phyloP scores from a whole-genome alignment of 371 early-diverging fungal genomes.

The Rhizopus delemar region DNA sequence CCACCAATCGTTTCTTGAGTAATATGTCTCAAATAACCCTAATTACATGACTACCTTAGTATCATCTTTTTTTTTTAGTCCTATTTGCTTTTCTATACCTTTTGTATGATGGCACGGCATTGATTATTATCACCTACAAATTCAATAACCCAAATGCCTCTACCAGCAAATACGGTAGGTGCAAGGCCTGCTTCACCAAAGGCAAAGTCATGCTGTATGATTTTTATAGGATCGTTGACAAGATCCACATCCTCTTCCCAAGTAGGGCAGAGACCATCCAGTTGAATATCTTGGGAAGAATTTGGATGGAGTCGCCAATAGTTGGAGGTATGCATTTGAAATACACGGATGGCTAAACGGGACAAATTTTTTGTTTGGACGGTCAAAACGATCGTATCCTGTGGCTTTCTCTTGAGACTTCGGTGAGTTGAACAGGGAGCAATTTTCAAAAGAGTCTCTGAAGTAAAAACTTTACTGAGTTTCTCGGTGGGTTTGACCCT shows the following conservation, averaged over 20 bases:
- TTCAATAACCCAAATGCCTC: constrained; percentile 53
- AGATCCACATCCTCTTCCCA: constrained; percentile 38
- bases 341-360: constrained; percentile 41
- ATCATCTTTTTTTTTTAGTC: too few species aligned
- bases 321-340: constrained; percentile 39
- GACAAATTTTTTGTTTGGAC: constrained; percentile 39
- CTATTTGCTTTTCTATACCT: constrained; percentile 18
- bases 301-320: constrained; percentile 34
- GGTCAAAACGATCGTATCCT: constrained; percentile 19
- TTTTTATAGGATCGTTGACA: constrained; percentile 15
- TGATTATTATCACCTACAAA: constrained; percentile 45
- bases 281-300: constrained; percentile 21
- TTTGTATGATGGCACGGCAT: constrained; percentile 47
- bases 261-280: constrained; percentile 47
- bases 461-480: constrained; percentile 3
- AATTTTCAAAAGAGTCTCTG: constrained; percentile 24
- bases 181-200: constrained; percentile 33
- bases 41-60: neutral
- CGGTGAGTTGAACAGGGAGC: constrained; percentile 13
- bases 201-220: constrained; percentile 13
- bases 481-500: constrained; percentile 7
- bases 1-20: constrained; percentile 52
- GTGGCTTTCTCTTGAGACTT: constrained; percentile 18
- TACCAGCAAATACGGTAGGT: constrained; percentile 34
- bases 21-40: constrained; percentile 54